Evolutionary conservation across 2,329 filamentous ascomycete species (phyloP), one percentile per base, ranked within the genome.

Genomic region (Pestalotiopsis sp.): DNA sequence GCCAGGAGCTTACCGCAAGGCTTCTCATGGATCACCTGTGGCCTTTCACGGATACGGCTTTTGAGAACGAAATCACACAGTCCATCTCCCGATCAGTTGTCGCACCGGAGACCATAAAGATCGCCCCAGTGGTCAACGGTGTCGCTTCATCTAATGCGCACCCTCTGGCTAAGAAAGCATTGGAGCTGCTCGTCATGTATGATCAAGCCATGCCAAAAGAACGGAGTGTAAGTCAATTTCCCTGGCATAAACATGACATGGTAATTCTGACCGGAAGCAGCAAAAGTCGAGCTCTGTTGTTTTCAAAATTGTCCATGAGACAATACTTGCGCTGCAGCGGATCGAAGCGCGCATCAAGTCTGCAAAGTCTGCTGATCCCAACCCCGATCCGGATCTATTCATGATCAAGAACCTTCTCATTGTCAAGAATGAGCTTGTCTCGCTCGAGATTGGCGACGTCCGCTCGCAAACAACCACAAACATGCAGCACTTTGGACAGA

Each of bases 341-440:
- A 95, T 94, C 36, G 92, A 94, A 73, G 83, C 86, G 5, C 88
- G 88, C 70, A 91, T 97, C 73, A 87, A 90, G 68, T 87, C 87
- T 45, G 89, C 88, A 71, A 86, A 84, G 72, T 76, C 80, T 68
- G 84, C 87, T 25, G 77, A 75, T 59, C 77, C 77, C 1, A 86
- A 88, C 1, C 86, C 91, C 6, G 94, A 98, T 77, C 88, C 92
- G 0, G 93, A 97, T 73, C 87, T 99, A 4, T 99, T 99, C 81
- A 91, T 98, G 76, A 91, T 99, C 75, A 96, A 95, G 74, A 97
- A 99, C 78, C 87, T 99, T 1, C 91, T 99, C 64, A 91, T 98
- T 64, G 88, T 99, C 65, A 98, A 98, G 80, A 97, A 98, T 77
- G 93, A 98, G 78, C 92, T 99, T 65, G 91, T 99, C 31, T 95